These are phyloP conservation scores for Hsuehochloa calcarea DNA, from an alignment of 176 grass and related monocot species.

Conservation along the genomic window DNA sequence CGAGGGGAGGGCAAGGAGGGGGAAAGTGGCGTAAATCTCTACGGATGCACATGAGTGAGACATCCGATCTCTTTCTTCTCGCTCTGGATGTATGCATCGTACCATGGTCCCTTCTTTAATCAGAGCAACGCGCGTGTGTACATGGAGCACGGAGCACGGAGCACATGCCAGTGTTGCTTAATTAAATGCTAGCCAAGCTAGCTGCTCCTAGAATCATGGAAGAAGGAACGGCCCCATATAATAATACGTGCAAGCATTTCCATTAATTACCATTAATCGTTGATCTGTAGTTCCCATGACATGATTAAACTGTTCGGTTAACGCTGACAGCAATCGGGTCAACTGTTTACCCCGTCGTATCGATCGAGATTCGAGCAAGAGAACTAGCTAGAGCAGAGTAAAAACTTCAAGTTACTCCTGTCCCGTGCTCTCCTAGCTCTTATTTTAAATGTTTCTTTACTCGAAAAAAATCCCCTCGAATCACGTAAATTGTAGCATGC, in stretches of 20 bases:
- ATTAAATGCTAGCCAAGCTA: neutral
- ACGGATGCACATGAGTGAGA: too few species aligned
- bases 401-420: neutral
- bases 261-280: neutral
- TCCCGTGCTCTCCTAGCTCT: too few species aligned
- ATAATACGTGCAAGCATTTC: neutral
- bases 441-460: neutral
- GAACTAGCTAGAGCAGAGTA: neutral
- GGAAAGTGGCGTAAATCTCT: too few species aligned
- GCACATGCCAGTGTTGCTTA: constrained; percentile 8
- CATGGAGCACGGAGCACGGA: too few species aligned
- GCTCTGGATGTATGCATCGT: too few species aligned
- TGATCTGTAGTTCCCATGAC: neutral
- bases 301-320: neutral
- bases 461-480: neutral
- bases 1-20: too few species aligned
- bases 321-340: neutral
- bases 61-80: too few species aligned
- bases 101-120: constrained; percentile 33
- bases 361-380: neutral
- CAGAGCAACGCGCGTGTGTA: neutral
- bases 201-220: neutral
- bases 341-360: neutral
- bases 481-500: too few species aligned
- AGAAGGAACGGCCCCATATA: neutral